These are phyloP conservation scores for Daldinia sp. DNA, from an alignment of 2,329 filamentous ascomycete species.

Conservation along the genomic window DNA sequence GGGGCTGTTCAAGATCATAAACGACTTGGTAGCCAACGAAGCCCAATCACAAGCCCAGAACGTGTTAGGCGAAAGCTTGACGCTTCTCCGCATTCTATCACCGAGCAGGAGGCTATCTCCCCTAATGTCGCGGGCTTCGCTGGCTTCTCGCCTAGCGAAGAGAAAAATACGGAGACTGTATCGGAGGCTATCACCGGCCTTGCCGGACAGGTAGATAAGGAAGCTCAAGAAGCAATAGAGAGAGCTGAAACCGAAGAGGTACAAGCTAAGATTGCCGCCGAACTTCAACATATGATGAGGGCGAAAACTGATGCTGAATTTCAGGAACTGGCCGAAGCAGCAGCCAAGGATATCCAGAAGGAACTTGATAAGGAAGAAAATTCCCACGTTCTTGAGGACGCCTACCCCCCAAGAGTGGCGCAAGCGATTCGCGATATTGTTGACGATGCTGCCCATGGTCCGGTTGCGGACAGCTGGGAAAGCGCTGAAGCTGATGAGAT, in stretches of 20 bases:
- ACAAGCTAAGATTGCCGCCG: slow-evolving; percentile 57
- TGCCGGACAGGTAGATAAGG: slow-evolving; percentile 60
- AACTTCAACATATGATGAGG: slow-evolving; percentile 59
- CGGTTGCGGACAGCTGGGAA: slow-evolving; percentile 89
- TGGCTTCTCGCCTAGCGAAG: slow-evolving; percentile 18
- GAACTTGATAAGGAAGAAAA: slow-evolving; percentile 64
- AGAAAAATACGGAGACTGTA: slow-evolving; percentile 68
- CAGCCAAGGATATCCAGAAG: slow-evolving; percentile 59
- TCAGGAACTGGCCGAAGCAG: slow-evolving; percentile 57
- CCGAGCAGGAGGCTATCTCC: slow-evolving; percentile 30
- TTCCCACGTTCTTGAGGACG: slow-evolving; percentile 61
- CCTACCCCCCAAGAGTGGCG: slow-evolving; percentile 60
- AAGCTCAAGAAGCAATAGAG: slow-evolving; percentile 71
- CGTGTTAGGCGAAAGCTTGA: slow-evolving; percentile 47
- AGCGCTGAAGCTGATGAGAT: slow-evolving; percentile 79
- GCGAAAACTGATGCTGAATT: slow-evolving; percentile 64
- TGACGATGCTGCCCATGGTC: slow-evolving; percentile 65
- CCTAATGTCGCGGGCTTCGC: slow-evolving; percentile 12
- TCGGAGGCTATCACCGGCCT: slow-evolving; percentile 73
- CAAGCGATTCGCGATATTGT: slow-evolving; percentile 59
- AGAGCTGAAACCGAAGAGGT: slow-evolving; percentile 60
- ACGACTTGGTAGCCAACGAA: slow-evolving; percentile 53
- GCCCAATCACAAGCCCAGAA: slow-evolving; percentile 56
- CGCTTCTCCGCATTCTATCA: slow-evolving; percentile 43
- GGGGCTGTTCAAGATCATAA: slow-evolving; percentile 53